Percentiles rank a stretch among this genome's conserved stretches.
Conservation (phyloP, 345 rosid genomes). For the Triadica sebifera region DNA sequence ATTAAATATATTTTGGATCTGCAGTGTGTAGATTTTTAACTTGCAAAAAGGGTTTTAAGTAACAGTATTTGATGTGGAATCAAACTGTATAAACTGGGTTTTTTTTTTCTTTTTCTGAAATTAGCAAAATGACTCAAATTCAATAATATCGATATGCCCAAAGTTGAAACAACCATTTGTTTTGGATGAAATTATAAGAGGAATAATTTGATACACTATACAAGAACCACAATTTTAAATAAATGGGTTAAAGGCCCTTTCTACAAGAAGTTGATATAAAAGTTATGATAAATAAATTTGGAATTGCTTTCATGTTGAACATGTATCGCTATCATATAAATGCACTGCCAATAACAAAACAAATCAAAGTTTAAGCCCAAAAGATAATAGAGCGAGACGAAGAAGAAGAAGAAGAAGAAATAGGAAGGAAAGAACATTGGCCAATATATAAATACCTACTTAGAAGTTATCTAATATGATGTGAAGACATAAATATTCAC, state of each 20-base stretch:
- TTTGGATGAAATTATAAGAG: neutral
- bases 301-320: neutral
- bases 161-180: neutral
- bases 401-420: too few species aligned
- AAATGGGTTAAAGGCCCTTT: neutral
- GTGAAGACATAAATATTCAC: neutral
- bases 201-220: neutral
- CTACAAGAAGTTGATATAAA: neutral
- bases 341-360: neutral
- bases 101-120: neutral
- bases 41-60: neutral
- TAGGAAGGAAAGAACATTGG: too few species aligned
- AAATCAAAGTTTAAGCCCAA: neutral
- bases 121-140: neutral
- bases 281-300: neutral
- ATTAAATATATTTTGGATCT: neutral
- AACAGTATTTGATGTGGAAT: neutral
- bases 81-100: neutral
- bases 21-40: neutral
- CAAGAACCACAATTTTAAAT: neutral
- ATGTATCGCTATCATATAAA: too few species aligned
- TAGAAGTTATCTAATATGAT: neutral
- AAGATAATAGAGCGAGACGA: neutral
- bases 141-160: neutral
- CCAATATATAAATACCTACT: neutral